Conservation (phyloP, 495 filamentous ascomycete genomes). For the Thermochaetoides thermophila region DNA sequence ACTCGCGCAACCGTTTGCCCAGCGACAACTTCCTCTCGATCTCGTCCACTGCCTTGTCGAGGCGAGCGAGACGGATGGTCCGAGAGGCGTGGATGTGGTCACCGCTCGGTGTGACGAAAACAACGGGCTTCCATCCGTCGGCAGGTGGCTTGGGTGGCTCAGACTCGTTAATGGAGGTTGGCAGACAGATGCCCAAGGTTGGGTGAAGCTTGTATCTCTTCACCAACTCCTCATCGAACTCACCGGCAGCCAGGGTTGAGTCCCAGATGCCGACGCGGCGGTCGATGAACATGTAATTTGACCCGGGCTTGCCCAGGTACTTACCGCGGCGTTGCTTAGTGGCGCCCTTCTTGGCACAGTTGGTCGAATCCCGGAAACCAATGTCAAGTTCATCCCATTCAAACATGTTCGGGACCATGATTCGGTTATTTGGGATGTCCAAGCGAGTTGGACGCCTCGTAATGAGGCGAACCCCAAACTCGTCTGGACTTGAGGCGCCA, state of each 20-base stretch:
- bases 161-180: constrained; percentile 22
- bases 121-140: constrained; percentile 22
- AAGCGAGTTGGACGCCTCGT: constrained; percentile 14
- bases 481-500: constrained; percentile 24
- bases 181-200: constrained; percentile 25
- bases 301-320: constrained; percentile 26
- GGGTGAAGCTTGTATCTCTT: constrained; percentile 31
- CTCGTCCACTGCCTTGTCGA: constrained; percentile 14
- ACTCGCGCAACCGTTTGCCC: constrained; percentile 7
- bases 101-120: constrained; percentile 20
- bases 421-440: constrained; percentile 26
- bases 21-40: constrained; percentile 11
- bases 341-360: constrained; percentile 25
- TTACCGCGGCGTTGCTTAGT: constrained; percentile 25
- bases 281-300: constrained; percentile 28
- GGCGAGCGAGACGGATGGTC: constrained; percentile 19
- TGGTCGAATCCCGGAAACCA: constrained; percentile 36
- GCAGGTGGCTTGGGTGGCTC: constrained; percentile 19
- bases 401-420: constrained; percentile 26
- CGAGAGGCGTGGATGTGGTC: constrained; percentile 25
- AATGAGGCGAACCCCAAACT: constrained; percentile 25
- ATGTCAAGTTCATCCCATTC: constrained; percentile 29
- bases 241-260: constrained; percentile 22
- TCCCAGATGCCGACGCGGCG: constrained; percentile 28
- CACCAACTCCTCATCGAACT: constrained; percentile 26